These are phyloP conservation scores for Citrus australasica DNA, from an alignment of 345 rosid genomes.

Conservation along the genomic window DNA sequence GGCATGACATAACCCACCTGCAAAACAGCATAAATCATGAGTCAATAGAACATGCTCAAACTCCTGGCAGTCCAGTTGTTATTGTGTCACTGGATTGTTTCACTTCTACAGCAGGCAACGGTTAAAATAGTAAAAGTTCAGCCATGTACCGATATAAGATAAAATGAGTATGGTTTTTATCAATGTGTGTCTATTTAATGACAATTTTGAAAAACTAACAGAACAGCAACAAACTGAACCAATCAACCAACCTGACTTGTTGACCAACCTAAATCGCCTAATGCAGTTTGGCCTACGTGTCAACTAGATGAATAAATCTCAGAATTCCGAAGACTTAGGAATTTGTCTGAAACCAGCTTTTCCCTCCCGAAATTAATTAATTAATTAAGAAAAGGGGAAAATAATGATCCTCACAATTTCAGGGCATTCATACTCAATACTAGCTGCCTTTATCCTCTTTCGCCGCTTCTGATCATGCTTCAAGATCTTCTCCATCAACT, in stretches of 20 bases:
- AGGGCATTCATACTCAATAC: conserved; percentile 84
- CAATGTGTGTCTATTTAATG: neutral
- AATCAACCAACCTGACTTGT: neutral
- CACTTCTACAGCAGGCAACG: neutral
- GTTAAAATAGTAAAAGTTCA: neutral
- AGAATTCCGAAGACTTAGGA: neutral
- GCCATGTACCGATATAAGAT: neutral
- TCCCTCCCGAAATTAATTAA: neutral
- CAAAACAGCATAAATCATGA: conserved; percentile 8
- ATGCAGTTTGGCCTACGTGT: neutral
- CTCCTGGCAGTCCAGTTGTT: neutral
- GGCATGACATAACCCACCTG: conserved; percentile 62
- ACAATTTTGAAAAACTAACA: neutral
- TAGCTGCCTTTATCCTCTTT: conserved; percentile 71
- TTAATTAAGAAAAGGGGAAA: neutral
- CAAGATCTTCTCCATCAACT: conserved; percentile 59
- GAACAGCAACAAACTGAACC: neutral
- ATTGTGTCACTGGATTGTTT: neutral
- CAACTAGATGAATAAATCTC: neutral
- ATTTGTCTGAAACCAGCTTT: neutral
- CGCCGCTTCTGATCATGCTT: conserved; percentile 60
- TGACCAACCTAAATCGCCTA: neutral
- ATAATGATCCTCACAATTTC: conserved; percentile 61
- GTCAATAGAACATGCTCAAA: neutral
- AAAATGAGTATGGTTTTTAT: neutral